Conservation (phyloP, 441 rosid genomes). For the Manihot esculenta region DNA sequence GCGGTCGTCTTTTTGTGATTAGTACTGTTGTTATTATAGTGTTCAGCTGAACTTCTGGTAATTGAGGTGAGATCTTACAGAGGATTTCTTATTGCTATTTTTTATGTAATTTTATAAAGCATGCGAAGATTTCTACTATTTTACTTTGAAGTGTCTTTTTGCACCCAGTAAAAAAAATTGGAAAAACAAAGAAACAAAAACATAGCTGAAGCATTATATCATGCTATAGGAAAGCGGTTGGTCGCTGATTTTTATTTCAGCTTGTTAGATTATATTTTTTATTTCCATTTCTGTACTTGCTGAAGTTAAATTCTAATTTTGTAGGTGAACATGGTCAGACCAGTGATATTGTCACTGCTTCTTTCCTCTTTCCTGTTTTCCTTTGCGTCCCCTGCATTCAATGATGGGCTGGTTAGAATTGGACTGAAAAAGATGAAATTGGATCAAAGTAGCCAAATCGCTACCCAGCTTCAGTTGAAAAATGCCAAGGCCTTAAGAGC, state of each 20-base stretch:
- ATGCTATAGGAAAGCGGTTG: neutral
- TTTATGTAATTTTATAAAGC: too few relatives aligned
- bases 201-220: neutral
- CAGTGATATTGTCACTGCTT: constrained; percentile 34
- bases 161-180: too few relatives aligned
- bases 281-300: constrained; percentile 15
- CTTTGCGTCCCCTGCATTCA: constrained; percentile 34
- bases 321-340: constrained; percentile 51
- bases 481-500: constrained; percentile 35
- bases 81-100: too few relatives aligned
- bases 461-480: constrained; percentile 40
- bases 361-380: constrained; percentile 38
- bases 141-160: too few relatives aligned
- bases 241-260: too few relatives aligned
- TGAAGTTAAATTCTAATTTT: constrained; percentile 11
- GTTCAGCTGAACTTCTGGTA: too few relatives aligned
- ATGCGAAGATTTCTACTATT: too few relatives aligned
- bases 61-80: too few relatives aligned
- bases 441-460: constrained; percentile 45
- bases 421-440: constrained; percentile 63
- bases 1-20: too few relatives aligned
- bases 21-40: too few relatives aligned
- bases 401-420: constrained; percentile 50
- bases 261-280: neutral
- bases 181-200: neutral